phyloP scores from a whole-genome alignment of 768 basidiomycete species.

The Serendipita sp. region DNA sequence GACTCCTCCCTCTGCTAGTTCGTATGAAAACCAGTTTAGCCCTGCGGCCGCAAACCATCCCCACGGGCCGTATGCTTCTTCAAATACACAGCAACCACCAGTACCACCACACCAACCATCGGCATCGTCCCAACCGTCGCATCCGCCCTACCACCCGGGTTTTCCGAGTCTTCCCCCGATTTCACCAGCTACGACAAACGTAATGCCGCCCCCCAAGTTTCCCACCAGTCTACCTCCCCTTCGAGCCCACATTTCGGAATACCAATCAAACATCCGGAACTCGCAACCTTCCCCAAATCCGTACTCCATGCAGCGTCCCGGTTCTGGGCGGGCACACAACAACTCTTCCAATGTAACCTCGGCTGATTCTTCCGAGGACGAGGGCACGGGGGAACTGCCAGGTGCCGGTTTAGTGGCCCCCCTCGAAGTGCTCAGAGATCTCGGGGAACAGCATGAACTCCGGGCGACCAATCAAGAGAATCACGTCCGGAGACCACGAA shows the following conservation, averaged over 20 bases:
- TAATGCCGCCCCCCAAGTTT: not conserved
- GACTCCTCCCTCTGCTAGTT: conserved; percentile 2
- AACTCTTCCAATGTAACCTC: conserved; percentile 51
- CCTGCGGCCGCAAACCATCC: not conserved
- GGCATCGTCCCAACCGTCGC: not conserved
- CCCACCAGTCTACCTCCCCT: not conserved
- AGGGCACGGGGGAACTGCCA: conserved; percentile 50
- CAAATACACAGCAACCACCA: not conserved
- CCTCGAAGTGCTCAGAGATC: conserved; percentile 66
- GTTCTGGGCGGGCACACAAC: conserved; percentile 6
- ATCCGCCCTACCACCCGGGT: conserved; percentile 6
- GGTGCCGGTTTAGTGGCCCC: conserved; percentile 71
- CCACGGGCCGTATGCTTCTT: conserved; percentile 2
- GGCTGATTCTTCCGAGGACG: conserved; percentile 69
- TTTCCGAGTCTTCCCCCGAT: conserved; percentile 7
- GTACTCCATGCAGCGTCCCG: conserved; percentile 5
- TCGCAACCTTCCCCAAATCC: conserved; percentile 2
- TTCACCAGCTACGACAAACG: conserved; percentile 7
- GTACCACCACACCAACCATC: not conserved
- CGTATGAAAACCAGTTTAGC: conserved; percentile 3
- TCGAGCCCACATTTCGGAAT: conserved; percentile 7
- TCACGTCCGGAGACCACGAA: conserved; percentile 41
- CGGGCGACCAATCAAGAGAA: conserved; percentile 53
- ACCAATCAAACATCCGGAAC: conserved; percentile 5
- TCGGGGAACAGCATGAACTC: conserved; percentile 69